Percentiles rank a stretch among this genome's conserved stretches.
These are phyloP conservation scores for Vanderwaltozyma tropicalis DNA, from an alignment of 805 yeast genomes.

Conservation along the genomic window DNA sequence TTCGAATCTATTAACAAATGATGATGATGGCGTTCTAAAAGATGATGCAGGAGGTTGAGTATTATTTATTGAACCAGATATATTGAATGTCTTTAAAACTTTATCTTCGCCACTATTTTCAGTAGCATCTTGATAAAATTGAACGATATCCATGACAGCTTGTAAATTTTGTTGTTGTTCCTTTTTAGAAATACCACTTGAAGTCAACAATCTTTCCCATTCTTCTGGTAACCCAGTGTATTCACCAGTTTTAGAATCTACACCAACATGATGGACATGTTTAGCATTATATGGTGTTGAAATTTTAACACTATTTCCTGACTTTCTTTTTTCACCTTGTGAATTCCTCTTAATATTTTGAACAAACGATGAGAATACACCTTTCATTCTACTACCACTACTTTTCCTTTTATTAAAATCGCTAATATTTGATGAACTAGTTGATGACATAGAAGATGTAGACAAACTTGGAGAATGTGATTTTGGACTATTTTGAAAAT, in stretches of 20 bases:
- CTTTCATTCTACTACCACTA: constrained; percentile 39
- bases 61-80: constrained; percentile 3
- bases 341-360: constrained; percentile 23
- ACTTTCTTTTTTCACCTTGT: constrained; percentile 30
- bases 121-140: constrained; percentile 61
- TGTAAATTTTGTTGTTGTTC: constrained; percentile 90
- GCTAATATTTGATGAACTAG: constrained; percentile 7
- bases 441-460: constrained; percentile 6
- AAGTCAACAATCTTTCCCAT: constrained; percentile 76
- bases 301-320: constrained; percentile 37
- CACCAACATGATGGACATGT: constrained; percentile 89
- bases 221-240: constrained; percentile 88
- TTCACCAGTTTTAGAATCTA: constrained; percentile 72
- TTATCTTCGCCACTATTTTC: constrained; percentile 33
- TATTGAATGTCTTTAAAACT: constrained; percentile 31
- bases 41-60: constrained; percentile 17
- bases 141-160: constrained; percentile 86
- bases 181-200: constrained; percentile 77
- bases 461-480: constrained; percentile 1
- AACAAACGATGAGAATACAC: constrained; percentile 43
- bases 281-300: constrained; percentile 88
- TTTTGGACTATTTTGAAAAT: constrained; percentile 9
- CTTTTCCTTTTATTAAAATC: constrained; percentile 20
- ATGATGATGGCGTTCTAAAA: constrained; percentile 26
- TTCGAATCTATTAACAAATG: constrained; percentile 11